Evolutionary conservation across 1,284 basidiomycete species (phyloP).

Genomic region (Malassezia vespertilionis): DNA sequence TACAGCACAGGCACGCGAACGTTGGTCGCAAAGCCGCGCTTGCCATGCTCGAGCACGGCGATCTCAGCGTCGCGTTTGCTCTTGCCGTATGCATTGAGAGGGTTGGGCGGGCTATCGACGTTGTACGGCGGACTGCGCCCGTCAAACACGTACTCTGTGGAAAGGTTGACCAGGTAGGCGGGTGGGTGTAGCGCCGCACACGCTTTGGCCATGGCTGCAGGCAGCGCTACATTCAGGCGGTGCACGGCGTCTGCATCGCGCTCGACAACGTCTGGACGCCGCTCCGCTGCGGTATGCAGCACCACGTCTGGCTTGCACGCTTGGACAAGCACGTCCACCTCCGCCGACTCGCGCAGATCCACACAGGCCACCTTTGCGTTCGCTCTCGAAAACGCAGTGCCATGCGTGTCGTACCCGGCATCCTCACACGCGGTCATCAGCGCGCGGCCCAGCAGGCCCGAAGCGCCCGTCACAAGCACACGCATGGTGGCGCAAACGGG

Average conservation of each 20-base stretch:
- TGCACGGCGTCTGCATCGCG: constrained; percentile 50
- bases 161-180: constrained; percentile 50
- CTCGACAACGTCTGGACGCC: constrained; percentile 47
- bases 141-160: constrained; percentile 48
- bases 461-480: constrained; percentile 51
- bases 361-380: constrained; percentile 46
- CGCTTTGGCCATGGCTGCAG: constrained; percentile 45
- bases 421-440: constrained; percentile 30
- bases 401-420: constrained; percentile 24
- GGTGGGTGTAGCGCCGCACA: constrained; percentile 3
- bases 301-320: constrained; percentile 49
- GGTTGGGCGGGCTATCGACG: constrained; percentile 49
- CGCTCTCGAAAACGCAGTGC: constrained; percentile 48
- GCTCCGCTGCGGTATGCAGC: constrained; percentile 52
- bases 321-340: constrained; percentile 48
- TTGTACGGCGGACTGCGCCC: constrained; percentile 50
- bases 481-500: constrained; percentile 14
- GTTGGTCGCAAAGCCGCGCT: constrained; percentile 35
- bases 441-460: constrained; percentile 52
- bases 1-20: constrained; percentile 49
- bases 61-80: constrained; percentile 42
- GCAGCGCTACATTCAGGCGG: constrained; percentile 51
- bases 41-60: constrained; percentile 38
- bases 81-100: constrained; percentile 51
- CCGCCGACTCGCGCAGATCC: constrained; percentile 49